Base-by-base conservation (phyloP, 305 asterid species). In the Striga hermonthica region DNA sequence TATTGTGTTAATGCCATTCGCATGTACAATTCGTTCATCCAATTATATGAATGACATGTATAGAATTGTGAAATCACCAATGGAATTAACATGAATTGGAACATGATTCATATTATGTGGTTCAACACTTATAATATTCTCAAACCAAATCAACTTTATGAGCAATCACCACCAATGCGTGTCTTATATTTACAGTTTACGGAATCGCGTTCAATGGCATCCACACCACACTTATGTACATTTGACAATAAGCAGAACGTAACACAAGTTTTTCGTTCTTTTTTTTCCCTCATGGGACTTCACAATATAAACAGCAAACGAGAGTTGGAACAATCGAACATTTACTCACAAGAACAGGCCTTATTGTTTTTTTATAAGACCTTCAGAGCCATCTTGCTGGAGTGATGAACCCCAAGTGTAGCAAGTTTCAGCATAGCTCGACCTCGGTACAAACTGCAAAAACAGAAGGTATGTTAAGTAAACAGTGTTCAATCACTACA, bases 371-470 rank as follows among this genome's bases (percentile, higher is more conserved):
- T 22, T 81, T 75, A 87, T 3, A 88, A 82, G 67, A 80, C 81
- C 66, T 67, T 80, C 60, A 90, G 67, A 64, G 88, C 90, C 68
- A 81, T 72, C 76, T 90, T 93, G 83, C 83, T 84, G 0, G 94
- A 75, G 71, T 83, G 83, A 74, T 88, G 95, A 68, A 82, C 74
- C 63, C 99, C 97, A 31, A 66, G 67, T 5, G 96, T 72, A 75
- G 97, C 99, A 50, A 77, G 74, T 70, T 70, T 83, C 68, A 87
- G 66, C 35, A 88, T 67, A 37, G 87, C 77, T 7, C 95, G 97
- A 49, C 90, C 84, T 76, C 74, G 80, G 85, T 90, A 93, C 75
- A 93, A 76, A 76, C 99, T 92, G 85, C 80, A 69, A 22, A 75
- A 68, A 65, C 64, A 73, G 57, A 58, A 41, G 54, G 13, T 7